These are phyloP conservation scores for Solanum sparsipilum DNA, from an alignment of 257 asterid species.

Conservation along the genomic window DNA sequence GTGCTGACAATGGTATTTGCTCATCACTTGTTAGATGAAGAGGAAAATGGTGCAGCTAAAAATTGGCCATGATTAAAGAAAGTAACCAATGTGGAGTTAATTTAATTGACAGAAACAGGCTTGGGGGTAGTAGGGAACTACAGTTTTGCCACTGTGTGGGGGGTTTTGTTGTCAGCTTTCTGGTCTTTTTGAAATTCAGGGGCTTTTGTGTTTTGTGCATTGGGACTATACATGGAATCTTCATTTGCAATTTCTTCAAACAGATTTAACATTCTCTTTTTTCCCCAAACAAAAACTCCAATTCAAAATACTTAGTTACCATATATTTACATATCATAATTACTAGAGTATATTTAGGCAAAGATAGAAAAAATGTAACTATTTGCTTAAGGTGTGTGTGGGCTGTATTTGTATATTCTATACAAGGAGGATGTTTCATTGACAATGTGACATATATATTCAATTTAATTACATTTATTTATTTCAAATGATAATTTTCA, in stretches of 20 bases:
- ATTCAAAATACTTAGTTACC: background rate
- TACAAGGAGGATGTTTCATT: background rate
- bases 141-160: constrained; percentile 44
- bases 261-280: background rate
- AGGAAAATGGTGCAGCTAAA: constrained; percentile 28
- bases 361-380: background rate
- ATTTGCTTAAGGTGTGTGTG: background rate
- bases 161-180: constrained; percentile 16
- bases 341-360: background rate
- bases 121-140: constrained; percentile 25
- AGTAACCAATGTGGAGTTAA: constrained; percentile 12
- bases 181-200: constrained; percentile 19
- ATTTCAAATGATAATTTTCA: too few relatives aligned
- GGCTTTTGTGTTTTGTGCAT: constrained; percentile 22
- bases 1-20: constrained; percentile 18
- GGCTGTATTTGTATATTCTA: background rate
- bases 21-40: constrained; percentile 8
- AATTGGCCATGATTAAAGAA: constrained; percentile 44
- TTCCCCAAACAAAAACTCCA: background rate
- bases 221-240: constrained; percentile 1
- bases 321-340: background rate
- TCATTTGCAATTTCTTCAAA: background rate
- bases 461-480: too few relatives aligned
- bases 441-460: background rate
- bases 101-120: constrained; percentile 35